Base-by-base conservation (phyloP, 2,329 filamentous ascomycete genomes). In the Paracoccidioides brasiliensis region DNA sequence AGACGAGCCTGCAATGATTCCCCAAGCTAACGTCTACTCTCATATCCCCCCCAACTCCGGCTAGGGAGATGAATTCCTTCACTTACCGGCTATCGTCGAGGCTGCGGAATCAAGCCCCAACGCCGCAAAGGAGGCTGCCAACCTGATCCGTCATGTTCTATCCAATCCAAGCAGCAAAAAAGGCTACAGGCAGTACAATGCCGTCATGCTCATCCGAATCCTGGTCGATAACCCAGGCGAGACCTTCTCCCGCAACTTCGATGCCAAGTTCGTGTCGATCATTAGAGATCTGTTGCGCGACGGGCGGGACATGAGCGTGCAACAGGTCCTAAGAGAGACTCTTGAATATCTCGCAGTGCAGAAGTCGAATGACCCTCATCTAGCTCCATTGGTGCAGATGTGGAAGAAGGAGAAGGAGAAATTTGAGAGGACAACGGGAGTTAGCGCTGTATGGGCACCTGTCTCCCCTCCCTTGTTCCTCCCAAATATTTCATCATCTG, bases 141-240 rank as follows among this genome's bases (percentile, higher is more conserved):
- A 81, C 61, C 77, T 86, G 61, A 88, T 97, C 66, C 86, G 88
- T 67, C 90, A 88, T 69, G 91, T 85, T 69, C 76, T 98, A 57
- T 79, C 82, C 63, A 85, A 83, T 61, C 86, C 90, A 48, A 83
- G 88, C 71, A 77, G 72, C 61, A 67, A 67, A 38, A 72, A 76
- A 46, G 82, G 88, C 8, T 83, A 86, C 64, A 83, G 84, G 62
- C 91, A 97, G 71, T 97, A 96, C 78, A 96, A 97, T 73, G 86
- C 89, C 60, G 83, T 97, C 65, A 97, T 97, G 93, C 80, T 98
- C 55, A 78, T 94, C 62, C 85, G 91, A 59, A 98, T 98, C 65
- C 76, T 98, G 61, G 79, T 84, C 63, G 90, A 97, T 70, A 96
- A 98, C 68, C 93, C 93, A 0, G 91, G 91, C 35, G 79, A 80